Base-by-base conservation (phyloP, 495 filamentous ascomycete species). In the Ascobolus immersus region DNA sequence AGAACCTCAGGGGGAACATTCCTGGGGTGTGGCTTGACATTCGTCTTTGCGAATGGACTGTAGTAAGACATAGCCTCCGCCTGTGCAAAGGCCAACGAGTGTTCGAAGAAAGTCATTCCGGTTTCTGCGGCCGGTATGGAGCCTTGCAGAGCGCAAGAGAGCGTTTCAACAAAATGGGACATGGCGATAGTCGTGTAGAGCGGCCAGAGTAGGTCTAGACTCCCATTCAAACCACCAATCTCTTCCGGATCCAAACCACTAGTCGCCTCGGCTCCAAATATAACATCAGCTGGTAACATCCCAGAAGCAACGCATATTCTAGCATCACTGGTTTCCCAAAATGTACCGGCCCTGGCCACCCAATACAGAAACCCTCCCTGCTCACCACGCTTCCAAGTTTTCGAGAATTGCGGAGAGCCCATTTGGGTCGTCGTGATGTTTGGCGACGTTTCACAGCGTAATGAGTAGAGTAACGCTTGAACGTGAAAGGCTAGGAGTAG, bases 21-120 rank as follows among this genome's bases (percentile, higher is more conserved):
- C 43, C 28, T 17, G 28, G 28, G 10, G 11, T 9, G 11, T n/a
- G 11, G 4, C 12, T 31, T 17, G 28, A 31, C 28, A 69, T 59
- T 33, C 59, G 55, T n/a, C n/a, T n/a, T n/a, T n/a, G n/a, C n/a
- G 26, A 14, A 17, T 4, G 5, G 5, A 30, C 14, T 43, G n/a
- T 33, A 32, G 5, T 32, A 38, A 1, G 45, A 40, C 26, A 43
- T 39, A 5, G 77, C 73, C 48, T 96, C 89, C 3, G 86, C 80
- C 51, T 96, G 89, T 1, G 86, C 79, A 52, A 94, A 96, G 0
- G 86, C 86, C 10, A 96, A 57, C 0, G 86, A 94, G 47, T 92
- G 80, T 43, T 96, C 86, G 47, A 96, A 86, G 13, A 94, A 64
- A 0, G 82, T 91, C 77, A 94, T 93, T 4, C 82, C 80, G 1